Percentiles rank a stretch among this genome's conserved stretches.
phyloP scores from a whole-genome alignment of 768 basidiomycete genomes.

The Artomyces pyxidatus region DNA sequence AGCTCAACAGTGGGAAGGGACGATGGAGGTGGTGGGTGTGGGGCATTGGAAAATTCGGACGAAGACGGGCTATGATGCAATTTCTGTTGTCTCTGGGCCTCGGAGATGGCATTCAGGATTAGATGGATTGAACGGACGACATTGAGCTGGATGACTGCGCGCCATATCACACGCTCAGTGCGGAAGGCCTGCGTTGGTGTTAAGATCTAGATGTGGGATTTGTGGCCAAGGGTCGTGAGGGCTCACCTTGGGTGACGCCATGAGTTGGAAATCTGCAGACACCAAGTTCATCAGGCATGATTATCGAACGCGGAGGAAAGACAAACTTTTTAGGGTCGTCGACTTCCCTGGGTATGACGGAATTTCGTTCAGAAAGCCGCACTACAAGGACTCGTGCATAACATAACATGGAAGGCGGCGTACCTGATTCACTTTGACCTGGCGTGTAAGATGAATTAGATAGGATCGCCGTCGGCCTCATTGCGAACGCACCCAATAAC shows the following conservation, averaged over 20 bases:
- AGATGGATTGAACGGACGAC: constrained; percentile 35
- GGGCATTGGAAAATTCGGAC: too few species aligned
- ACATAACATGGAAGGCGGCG: too few species aligned
- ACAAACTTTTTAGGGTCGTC: constrained; percentile 31
- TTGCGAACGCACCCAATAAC: constrained; percentile 24
- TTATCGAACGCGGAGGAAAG: neutral
- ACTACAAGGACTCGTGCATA: too few species aligned
- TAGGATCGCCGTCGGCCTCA: too few species aligned
- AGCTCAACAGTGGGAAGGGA: constrained; percentile 13
- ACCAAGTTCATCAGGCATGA: neutral
- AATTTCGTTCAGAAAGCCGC: too few species aligned
- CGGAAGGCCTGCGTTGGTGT: constrained; percentile 32
- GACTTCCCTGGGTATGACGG: constrained; percentile 32
- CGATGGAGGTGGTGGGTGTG: neutral
- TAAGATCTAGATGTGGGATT: neutral
- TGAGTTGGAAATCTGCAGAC: constrained; percentile 66
- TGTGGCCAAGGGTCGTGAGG: neutral
- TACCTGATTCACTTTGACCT: constrained; percentile 29
- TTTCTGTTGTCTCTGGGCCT: constrained; percentile 12
- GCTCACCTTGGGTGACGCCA: constrained; percentile 39
- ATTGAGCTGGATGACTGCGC: constrained; percentile 64
- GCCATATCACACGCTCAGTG: constrained; percentile 71
- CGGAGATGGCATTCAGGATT: constrained; percentile 30
- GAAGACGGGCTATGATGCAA: neutral
- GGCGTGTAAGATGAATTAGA: neutral